These are phyloP conservation scores for Ascochyta viciae-villosae DNA, from an alignment of 2,329 filamentous ascomycete species.

Conservation along the genomic window DNA sequence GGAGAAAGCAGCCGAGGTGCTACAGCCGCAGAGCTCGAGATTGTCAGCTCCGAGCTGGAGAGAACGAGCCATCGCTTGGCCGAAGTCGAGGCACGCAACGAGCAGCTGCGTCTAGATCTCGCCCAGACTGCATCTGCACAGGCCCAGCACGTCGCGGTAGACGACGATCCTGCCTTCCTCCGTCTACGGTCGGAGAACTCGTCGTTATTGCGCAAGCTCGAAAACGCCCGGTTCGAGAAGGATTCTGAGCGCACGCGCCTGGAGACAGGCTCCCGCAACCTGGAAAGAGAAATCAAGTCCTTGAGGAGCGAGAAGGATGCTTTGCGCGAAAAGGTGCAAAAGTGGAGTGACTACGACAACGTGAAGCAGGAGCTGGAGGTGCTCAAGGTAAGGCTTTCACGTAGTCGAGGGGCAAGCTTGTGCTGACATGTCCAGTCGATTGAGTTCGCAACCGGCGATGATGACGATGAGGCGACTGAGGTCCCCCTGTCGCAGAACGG, in stretches of 20 bases:
- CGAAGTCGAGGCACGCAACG: conserved; percentile 92
- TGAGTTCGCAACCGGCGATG: conserved; percentile 88
- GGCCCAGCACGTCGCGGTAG: conserved; percentile 67
- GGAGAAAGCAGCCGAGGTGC: conserved; percentile 67
- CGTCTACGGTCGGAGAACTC: conserved; percentile 93
- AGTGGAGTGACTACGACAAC: conserved; percentile 94
- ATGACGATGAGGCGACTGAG: conserved; percentile 60
- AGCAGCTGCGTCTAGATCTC: conserved; percentile 87
- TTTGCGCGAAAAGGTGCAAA: conserved; percentile 81
- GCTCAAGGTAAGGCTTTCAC: conserved; percentile 66
- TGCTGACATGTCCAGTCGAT: conserved; percentile 67
- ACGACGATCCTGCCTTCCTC: conserved; percentile 90
- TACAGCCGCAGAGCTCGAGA: conserved; percentile 88
- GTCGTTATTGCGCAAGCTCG: conserved; percentile 85
- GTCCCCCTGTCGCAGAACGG: conserved; percentile 55
- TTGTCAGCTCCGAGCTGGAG: conserved; percentile 90
- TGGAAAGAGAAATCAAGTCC: conserved; percentile 78
- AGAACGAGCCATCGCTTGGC: conserved; percentile 85
- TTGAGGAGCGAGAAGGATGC: conserved; percentile 82
- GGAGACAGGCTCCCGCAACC: conserved; percentile 75
- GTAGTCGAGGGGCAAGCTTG: conserved; percentile 14
- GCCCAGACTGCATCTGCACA: conserved; percentile 83
- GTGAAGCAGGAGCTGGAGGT: conserved; percentile 96
- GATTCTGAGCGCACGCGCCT: conserved; percentile 79
- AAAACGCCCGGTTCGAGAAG: conserved; percentile 81